Evolutionary conservation across 495 filamentous ascomycete genomes (phyloP).

Genomic region (Penicillium lagena): DNA sequence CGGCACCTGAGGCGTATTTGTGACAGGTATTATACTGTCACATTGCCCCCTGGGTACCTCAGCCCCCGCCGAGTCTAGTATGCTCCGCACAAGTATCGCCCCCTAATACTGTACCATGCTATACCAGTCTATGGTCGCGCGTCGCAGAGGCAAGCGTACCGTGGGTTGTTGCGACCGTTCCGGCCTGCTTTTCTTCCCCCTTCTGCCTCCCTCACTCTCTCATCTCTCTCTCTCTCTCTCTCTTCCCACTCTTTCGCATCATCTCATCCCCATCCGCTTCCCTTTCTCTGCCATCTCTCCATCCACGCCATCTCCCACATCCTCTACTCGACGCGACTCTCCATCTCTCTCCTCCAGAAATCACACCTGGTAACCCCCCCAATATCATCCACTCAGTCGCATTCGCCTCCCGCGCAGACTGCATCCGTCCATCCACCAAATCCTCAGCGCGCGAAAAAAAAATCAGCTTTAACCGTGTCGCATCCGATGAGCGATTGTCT

Average conservation of each 20-base stretch:
- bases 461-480: no score
- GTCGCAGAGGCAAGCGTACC: constrained; percentile 14
- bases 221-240: constrained; percentile 10
- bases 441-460: no score
- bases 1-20: constrained; percentile 10
- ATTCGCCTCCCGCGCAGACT: constrained; percentile 5
- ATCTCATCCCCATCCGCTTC: neutral
- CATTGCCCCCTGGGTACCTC: constrained; percentile 10
- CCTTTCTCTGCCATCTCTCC: constrained; percentile 16
- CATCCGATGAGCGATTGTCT: no score
- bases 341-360: constrained; percentile 3
- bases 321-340: constrained; percentile 3
- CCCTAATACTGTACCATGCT: no score
- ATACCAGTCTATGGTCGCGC: constrained; percentile 3
- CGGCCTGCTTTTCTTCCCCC: constrained; percentile 24
- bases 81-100: no score
- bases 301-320: constrained; percentile 15
- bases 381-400: constrained; percentile 7
- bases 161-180: constrained; percentile 10
- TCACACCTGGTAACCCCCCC: constrained; percentile 6
- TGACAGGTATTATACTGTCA: constrained; percentile 5
- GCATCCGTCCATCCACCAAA: neutral
- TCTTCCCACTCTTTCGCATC: neutral
- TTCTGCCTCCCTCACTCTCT: constrained; percentile 10
- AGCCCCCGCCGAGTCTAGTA: neutral